A percentile compares a stretch with the other conserved stretches of the same genome.
Conservation (phyloP, 306 rosid species). For the Quercus mongolica region DNA sequence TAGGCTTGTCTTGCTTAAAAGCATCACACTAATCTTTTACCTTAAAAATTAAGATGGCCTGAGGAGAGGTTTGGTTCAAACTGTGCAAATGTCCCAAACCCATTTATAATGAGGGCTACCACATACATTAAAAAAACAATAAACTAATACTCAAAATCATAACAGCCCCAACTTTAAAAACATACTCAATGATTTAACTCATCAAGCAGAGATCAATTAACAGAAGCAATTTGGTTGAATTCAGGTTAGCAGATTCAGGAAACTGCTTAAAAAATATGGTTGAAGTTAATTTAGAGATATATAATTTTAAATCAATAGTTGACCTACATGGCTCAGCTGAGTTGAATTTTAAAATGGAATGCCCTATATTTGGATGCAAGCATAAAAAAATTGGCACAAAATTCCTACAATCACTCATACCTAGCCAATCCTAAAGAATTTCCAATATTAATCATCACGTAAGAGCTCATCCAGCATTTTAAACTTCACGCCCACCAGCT, state of each 20-base stretch:
- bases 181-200: background rate
- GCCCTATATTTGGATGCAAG: background rate
- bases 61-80: background rate
- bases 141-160: background rate
- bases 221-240: background rate
- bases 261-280: background rate
- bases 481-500: too few relatives aligned
- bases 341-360: background rate
- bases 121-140: background rate
- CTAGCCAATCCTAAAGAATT: background rate
- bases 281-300: background rate
- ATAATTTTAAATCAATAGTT: background rate
- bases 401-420: background rate
- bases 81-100: background rate
- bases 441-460: background rate
- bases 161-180: background rate
- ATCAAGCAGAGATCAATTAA: background rate
- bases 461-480: too few relatives aligned
- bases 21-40: background rate
- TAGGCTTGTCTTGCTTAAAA: background rate
- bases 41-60: background rate
- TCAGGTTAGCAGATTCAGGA: background rate
- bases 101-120: background rate
- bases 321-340: background rate
- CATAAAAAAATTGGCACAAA: background rate